Evolutionary conservation across 805 yeast species (phyloP).

Genomic region (Blastobotrys attinorum): DNA sequence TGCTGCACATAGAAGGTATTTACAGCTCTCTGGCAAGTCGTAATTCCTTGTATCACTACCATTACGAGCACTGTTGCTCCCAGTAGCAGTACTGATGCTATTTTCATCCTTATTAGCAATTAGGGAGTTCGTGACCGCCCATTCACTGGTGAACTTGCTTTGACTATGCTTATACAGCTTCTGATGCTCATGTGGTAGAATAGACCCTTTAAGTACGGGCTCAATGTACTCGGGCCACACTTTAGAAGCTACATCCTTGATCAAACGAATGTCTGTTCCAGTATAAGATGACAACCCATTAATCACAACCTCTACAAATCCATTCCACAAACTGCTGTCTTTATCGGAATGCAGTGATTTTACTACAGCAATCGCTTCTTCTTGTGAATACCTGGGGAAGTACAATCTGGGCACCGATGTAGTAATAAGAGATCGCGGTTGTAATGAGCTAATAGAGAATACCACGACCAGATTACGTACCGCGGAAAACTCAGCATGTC

Average conservation of each 20-base stretch:
- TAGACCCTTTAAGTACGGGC: constrained; percentile 16
- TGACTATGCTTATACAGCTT: constrained; percentile 19
- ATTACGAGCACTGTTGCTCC: constrained; percentile 2
- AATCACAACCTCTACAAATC: constrained; percentile 36
- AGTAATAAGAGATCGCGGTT: constrained; percentile 35
- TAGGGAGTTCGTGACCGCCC: constrained; percentile 15
- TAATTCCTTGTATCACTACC: neutral
- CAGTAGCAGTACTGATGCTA: neutral
- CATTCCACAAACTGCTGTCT: too few relatives aligned
- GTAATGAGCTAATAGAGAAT: constrained; percentile 37
- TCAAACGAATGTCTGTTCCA: constrained; percentile 34
- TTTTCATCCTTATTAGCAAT: too few relatives aligned
- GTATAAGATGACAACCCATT: constrained; percentile 38
- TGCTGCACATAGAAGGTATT: constrained; percentile 70
- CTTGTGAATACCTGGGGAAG: constrained; percentile 36
- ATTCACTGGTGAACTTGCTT: constrained; percentile 21
- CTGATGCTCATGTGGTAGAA: constrained; percentile 14
- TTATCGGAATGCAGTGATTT: constrained; percentile 15
- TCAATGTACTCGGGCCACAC: constrained; percentile 29
- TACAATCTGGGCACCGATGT: constrained; percentile 37
- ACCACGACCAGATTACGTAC: constrained; percentile 34
- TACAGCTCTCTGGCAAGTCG: constrained; percentile 47
- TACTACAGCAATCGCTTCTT: constrained; percentile 30
- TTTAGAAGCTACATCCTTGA: constrained; percentile 19
- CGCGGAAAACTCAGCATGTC: constrained; percentile 35